These are phyloP conservation scores for Agaricus blazei DNA, from an alignment of 768 basidiomycete genomes.

Conservation along the genomic window DNA sequence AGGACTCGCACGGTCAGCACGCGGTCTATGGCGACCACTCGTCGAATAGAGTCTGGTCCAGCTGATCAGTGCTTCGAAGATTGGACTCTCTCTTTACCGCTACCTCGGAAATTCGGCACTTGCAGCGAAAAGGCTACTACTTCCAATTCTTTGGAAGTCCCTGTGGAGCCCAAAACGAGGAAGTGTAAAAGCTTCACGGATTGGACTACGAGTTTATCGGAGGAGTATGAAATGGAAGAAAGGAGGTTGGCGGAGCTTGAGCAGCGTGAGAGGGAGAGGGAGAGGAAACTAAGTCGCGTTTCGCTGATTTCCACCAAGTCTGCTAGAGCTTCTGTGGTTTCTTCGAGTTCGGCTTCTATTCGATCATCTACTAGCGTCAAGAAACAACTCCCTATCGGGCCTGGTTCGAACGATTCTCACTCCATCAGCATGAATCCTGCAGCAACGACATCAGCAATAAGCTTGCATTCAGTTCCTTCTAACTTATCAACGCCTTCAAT, in stretches of 20 bases:
- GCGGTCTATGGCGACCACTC: not conserved
- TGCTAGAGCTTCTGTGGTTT: not conserved
- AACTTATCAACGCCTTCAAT: not conserved
- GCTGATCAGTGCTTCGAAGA: not conserved
- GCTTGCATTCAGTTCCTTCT: not conserved
- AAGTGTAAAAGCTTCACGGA: slow-evolving; percentile 8
- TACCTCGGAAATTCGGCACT: not conserved
- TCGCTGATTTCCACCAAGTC: not conserved
- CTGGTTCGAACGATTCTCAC: not conserved
- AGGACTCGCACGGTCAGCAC: slow-evolving; percentile 5
- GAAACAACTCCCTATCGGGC: slow-evolving; percentile 3
- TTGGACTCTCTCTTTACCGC: slow-evolving; percentile 7
- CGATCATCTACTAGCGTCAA: not conserved
- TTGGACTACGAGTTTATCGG: slow-evolving; percentile 4
- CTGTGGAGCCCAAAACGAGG: not conserved
- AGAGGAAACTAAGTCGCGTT: not conserved
- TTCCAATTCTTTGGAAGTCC: not conserved
- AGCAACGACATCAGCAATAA: not conserved
- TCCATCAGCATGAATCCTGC: not conserved
- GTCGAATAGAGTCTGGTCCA: slow-evolving; percentile 10
- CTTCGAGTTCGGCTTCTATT: not conserved
- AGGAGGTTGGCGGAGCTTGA: not conserved
- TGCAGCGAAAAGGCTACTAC: not conserved
- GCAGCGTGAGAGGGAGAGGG: not conserved
- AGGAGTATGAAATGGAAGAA: not conserved